Conservation (phyloP, 768 basidiomycete genomes). For the Suillus clintonianus region DNA sequence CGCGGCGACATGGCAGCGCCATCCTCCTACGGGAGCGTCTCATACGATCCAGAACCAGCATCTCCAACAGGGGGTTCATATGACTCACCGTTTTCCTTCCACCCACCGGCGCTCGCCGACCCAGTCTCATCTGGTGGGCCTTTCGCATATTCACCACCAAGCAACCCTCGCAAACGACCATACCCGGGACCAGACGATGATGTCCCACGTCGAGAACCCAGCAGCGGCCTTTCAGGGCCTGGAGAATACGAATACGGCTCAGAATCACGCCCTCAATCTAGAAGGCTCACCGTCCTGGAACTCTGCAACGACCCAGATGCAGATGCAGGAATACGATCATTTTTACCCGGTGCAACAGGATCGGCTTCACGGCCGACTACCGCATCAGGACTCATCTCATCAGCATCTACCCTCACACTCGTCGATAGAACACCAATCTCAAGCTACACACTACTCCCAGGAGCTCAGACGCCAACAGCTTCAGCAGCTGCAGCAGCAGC, state of each 20-base stretch:
- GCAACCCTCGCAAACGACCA: slow-evolving; percentile 63
- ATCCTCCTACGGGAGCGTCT: slow-evolving; percentile 23
- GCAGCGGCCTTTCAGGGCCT: slow-evolving; percentile 28
- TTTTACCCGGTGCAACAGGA: slow-evolving; percentile 41
- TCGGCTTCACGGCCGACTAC: slow-evolving; percentile 44
- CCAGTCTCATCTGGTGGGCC: slow-evolving; percentile 28
- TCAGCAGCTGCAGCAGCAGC: slow-evolving; percentile 40
- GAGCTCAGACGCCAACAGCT: slow-evolving; percentile 48
- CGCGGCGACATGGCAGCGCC: slow-evolving; percentile 41
- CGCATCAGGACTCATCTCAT: slow-evolving; percentile 47
- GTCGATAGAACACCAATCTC: slow-evolving; percentile 44
- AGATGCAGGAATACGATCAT: slow-evolving; percentile 46
- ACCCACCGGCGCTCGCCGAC: slow-evolving; percentile 57
- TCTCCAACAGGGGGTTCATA: slow-evolving; percentile 28
- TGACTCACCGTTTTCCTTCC: slow-evolving; percentile 81
- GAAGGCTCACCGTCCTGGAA: slow-evolving; percentile 83
- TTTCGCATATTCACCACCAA: slow-evolving; percentile 34
- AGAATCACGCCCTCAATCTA: slow-evolving; percentile 77
- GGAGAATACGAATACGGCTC: slow-evolving; percentile 65
- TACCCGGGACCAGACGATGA: slow-evolving; percentile 51
- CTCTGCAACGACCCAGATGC: slow-evolving; percentile 76
- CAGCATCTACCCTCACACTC: slow-evolving; percentile 51
- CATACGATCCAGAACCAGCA: slow-evolving; percentile 26
- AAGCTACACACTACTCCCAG: slow-evolving; percentile 45
- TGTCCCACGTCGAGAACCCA: slow-evolving; percentile 41